A percentile compares a stretch with the other conserved stretches of the same genome.
These are phyloP conservation scores for Blastobotrys raffinosifermentans DNA, from an alignment of 1,139 yeast species.

Conservation along the genomic window DNA sequence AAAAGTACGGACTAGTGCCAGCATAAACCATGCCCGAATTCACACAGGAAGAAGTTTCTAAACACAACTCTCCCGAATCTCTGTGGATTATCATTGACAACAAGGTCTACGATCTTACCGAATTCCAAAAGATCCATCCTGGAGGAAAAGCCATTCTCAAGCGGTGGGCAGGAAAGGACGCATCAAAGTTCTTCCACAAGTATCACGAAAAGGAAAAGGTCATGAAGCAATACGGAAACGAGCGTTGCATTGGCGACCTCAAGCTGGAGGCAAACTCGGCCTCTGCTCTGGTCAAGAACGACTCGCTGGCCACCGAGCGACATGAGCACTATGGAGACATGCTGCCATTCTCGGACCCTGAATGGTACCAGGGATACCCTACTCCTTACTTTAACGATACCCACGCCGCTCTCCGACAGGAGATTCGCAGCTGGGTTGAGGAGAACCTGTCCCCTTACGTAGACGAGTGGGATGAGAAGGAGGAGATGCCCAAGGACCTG, in stretches of 20 bases:
- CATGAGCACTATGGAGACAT: conserved; percentile 35
- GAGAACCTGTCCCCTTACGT: conserved; percentile 35
- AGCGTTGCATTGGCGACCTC: conserved; percentile 33
- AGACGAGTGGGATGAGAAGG: conserved; percentile 40
- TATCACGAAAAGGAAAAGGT: conserved; percentile 40
- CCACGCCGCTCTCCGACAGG: conserved; percentile 35
- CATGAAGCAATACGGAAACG: conserved; percentile 35
- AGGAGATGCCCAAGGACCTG: conserved; percentile 27
- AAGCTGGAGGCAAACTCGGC: conserved; percentile 21
- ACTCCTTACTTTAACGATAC: conserved; percentile 38
- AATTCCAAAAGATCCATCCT: conserved; percentile 86
- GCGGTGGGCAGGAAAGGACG: conserved; percentile 85
- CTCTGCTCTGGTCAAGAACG: conserved; percentile 10
- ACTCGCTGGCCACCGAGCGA: conserved; percentile 12
- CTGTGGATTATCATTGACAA: conserved; percentile 87
- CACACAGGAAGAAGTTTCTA: conserved; percentile 53
- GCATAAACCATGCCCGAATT: conserved; percentile 4
- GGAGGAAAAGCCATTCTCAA: conserved; percentile 78
- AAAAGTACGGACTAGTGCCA: neutral
- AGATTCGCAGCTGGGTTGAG: conserved; percentile 38
- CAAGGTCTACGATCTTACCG: conserved; percentile 77
- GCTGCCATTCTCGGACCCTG: conserved; percentile 40
- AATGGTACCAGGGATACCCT: conserved; percentile 40
- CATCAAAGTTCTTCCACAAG: conserved; percentile 64
- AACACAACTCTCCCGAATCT: conserved; percentile 72